Evolutionary conservation across 2,329 filamentous ascomycete genomes (phyloP).

Genomic region (Colletotrichum lentis): DNA sequence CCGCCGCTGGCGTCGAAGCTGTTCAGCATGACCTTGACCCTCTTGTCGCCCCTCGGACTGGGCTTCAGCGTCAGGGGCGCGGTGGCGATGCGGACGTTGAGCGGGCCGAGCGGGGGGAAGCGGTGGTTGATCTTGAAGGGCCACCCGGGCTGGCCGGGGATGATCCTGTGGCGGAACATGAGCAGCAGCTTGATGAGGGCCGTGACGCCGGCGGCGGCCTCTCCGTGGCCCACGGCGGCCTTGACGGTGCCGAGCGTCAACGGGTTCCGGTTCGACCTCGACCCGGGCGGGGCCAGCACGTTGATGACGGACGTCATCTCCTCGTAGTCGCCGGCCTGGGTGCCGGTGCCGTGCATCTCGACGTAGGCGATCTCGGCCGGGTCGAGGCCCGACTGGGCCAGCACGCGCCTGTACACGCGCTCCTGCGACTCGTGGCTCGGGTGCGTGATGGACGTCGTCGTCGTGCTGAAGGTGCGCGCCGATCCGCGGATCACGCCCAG

Average conservation of each 20-base stretch:
- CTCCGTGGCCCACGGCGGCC: conserved; percentile 39
- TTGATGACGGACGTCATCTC: not conserved
- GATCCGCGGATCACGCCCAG: conserved; percentile 48
- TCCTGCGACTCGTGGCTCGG: conserved; percentile 16
- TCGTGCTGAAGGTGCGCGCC: conserved; percentile 52
- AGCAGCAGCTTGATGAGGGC: conserved; percentile 51
- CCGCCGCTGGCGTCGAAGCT: conserved; percentile 1
- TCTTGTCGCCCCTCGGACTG: not conserved
- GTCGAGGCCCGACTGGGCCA: conserved; percentile 44
- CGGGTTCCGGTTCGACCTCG: not conserved
- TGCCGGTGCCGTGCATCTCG: conserved; percentile 54
- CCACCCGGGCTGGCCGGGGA: conserved; percentile 60
- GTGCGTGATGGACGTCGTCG: conserved; percentile 51
- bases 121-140: conserved; percentile 52
- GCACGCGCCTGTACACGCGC: conserved; percentile 44
- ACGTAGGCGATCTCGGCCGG: conserved; percentile 42
- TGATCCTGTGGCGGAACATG: conserved; percentile 50
- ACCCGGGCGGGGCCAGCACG: not conserved
- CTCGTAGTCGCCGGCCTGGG: conserved; percentile 44
- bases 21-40: not conserved
- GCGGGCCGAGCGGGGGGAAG: conserved; percentile 46
- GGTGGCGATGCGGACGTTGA: conserved; percentile 40
- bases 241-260: conserved; percentile 36
- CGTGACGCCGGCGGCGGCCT: conserved; percentile 43
- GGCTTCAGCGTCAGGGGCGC: conserved; percentile 29